These are phyloP conservation scores for Acrocalymma vagum DNA, from an alignment of 2,329 filamentous ascomycete species.

Conservation along the genomic window DNA sequence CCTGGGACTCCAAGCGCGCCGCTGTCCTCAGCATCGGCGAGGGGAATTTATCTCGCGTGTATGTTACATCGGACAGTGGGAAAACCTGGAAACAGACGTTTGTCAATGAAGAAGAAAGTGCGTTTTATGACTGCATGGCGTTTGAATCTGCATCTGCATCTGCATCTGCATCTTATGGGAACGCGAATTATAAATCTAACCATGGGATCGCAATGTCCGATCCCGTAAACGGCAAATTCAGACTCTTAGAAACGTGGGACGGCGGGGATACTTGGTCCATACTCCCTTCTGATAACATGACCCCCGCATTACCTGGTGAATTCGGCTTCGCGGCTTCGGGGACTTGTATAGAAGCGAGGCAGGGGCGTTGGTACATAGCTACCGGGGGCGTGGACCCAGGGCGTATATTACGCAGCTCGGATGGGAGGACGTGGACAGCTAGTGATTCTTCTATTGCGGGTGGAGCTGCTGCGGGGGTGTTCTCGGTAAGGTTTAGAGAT, in stretches of 20 bases:
- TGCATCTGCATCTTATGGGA: too few species aligned
- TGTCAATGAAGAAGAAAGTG: slow-evolving; percentile 29
- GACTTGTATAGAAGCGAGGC: slow-evolving; percentile 35
- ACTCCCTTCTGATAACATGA: slow-evolving; percentile 21
- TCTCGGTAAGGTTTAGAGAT: slow-evolving; percentile 37
- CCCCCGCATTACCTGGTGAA: slow-evolving; percentile 29
- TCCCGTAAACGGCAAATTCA: slow-evolving; percentile 36
- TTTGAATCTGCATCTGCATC: too few species aligned
- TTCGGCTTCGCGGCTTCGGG: slow-evolving; percentile 36
- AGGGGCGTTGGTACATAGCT: slow-evolving; percentile 37
- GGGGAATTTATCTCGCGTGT: slow-evolving; percentile 34
- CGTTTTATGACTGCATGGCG: slow-evolving; percentile 40
- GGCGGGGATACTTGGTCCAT: slow-evolving; percentile 30
- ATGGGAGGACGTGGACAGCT: slow-evolving; percentile 28
- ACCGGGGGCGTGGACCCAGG: slow-evolving; percentile 34
- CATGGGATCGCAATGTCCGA: slow-evolving; percentile 38
- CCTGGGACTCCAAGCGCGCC: slow-evolving; percentile 26
- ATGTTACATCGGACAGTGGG: slow-evolving; percentile 30
- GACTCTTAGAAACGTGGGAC: slow-evolving; percentile 37
- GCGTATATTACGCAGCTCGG: slow-evolving; percentile 27
- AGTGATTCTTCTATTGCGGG: slow-evolving; percentile 28
- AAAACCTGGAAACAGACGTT: slow-evolving; percentile 31
- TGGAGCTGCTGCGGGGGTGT: slow-evolving; percentile 36
- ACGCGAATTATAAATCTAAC: slow-evolving; percentile 8
- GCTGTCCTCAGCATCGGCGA: slow-evolving; percentile 34